Evolutionary conservation across 805 yeast species (phyloP).

Genomic region (Yarrowia sp.): DNA sequence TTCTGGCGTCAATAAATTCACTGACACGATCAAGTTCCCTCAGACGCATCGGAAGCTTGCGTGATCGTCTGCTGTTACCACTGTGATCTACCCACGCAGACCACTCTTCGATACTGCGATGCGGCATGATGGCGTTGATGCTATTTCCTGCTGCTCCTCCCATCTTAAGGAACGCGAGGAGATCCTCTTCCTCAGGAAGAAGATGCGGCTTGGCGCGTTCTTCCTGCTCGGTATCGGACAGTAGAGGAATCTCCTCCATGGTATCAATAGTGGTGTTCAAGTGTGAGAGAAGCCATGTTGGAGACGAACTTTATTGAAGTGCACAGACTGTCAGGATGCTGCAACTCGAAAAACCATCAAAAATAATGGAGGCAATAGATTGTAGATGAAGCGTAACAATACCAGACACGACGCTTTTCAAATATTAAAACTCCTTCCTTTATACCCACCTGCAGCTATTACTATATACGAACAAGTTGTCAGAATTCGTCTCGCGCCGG

Average conservation of each 20-base stretch:
- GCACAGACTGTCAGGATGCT: too few relatives aligned
- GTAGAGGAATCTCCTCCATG: not conserved
- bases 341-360: too few relatives aligned
- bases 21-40: not conserved
- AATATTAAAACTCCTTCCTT: too few relatives aligned
- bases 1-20: not conserved
- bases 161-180: not conserved
- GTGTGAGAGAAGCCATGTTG: not conserved
- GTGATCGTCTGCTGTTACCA: not conserved
- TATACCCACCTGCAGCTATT: too few relatives aligned
- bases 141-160: not conserved
- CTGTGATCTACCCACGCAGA: not conserved
- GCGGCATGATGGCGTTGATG: slow-evolving; percentile 3
- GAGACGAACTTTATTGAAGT: not conserved
- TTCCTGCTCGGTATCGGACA: slow-evolving; percentile 1
- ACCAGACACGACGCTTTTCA: too few relatives aligned
- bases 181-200: not conserved
- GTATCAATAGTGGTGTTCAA: not conserved
- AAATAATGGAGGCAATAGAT: too few relatives aligned
- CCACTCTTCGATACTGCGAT: slow-evolving; percentile 12
- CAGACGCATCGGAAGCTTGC: not conserved
- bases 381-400: too few relatives aligned
- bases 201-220: not conserved
- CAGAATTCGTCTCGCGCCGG: too few relatives aligned
- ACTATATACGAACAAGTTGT: too few relatives aligned